Evolutionary conservation across 2,329 filamentous ascomycete species (phyloP), one percentile per base, ranked within the genome.

Genomic region (Didymella arachidicola): DNA sequence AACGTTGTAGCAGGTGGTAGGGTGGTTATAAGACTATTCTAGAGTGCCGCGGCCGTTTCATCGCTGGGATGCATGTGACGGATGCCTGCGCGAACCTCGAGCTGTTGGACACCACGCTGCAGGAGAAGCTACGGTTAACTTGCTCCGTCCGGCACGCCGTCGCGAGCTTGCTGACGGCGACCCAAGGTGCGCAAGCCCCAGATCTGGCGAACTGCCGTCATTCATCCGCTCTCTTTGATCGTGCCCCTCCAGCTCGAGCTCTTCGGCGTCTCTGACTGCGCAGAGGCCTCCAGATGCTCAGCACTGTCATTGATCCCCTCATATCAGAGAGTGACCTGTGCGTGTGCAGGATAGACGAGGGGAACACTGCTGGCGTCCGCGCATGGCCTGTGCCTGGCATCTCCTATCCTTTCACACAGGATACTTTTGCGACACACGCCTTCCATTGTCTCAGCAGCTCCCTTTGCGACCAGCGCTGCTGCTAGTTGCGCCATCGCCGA

Each of bases 1-100:
- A 39, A 45, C 55, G 43, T 59, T 50, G 29, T 53, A 53, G 45
- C 50, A 59, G 30, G 29, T 53, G 49, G 45, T 45, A 59, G 30
- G 39, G 45, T 26, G 39, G 41, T 39, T 30, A 30, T 44, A 45
- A 53, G 50, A 54, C 50, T 50, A 45, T 59, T 53, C 48, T 55
- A 52, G 53, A 60, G 57, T 56, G 52, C 52, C 25, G 48, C 57
- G 52, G 57, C 57, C 38, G 57, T 60, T 60, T 60, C 57, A 60
- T 45, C 48, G 50, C 29, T 39, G 47, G 19, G 43, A 56, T 11
- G 52, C 57, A 60, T 48, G 46, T 60, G 52, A 52, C 47, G 52
- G 47, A 36, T 27, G 36, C 25, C 43, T 56, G 48, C 38, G 48
- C 47, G 30, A 52, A 55, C 41, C 46, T 55, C 32, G 47, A 47